Percentiles rank a stretch among this genome's conserved stretches.
These are phyloP conservation scores for Silene coronaria DNA, from an alignment of 179 eudicot species.

Conservation along the genomic window DNA sequence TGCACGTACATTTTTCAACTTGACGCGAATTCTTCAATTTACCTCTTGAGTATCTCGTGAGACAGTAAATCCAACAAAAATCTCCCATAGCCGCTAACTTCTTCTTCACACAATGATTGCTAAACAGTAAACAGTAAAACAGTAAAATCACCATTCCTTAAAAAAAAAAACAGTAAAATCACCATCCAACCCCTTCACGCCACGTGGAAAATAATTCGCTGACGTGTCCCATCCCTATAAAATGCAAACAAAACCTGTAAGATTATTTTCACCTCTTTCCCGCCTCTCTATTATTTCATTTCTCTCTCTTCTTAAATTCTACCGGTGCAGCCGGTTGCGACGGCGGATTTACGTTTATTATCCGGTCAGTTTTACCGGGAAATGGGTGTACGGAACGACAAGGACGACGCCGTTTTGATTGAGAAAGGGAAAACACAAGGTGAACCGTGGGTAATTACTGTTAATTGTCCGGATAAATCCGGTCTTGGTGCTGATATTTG, in stretches of 20 bases:
- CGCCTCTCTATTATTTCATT: background rate
- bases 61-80: background rate
- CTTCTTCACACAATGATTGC: background rate
- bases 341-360: background rate
- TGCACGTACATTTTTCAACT: constrained; percentile 3
- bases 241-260: background rate
- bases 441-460: constrained; percentile 63
- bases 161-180: no score
- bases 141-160: no score
- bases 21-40: constrained; percentile 3
- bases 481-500: constrained; percentile 71
- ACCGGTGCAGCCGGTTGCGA: constrained; percentile 6
- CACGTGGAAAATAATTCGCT: constrained; percentile 5
- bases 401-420: constrained; percentile 58
- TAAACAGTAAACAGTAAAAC: no score
- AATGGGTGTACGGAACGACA: constrained; percentile 35
- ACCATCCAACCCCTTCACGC: background rate
- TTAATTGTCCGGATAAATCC: constrained; percentile 73
- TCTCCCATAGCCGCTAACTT: background rate
- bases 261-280: no score
- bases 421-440: constrained; percentile 44
- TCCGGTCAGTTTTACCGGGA: background rate
- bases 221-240: constrained; percentile 9
- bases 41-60: background rate
- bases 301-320: background rate